These are phyloP conservation scores for Megacollybia platyphylla DNA, from an alignment of 1,284 basidiomycete species.

Conservation along the genomic window DNA sequence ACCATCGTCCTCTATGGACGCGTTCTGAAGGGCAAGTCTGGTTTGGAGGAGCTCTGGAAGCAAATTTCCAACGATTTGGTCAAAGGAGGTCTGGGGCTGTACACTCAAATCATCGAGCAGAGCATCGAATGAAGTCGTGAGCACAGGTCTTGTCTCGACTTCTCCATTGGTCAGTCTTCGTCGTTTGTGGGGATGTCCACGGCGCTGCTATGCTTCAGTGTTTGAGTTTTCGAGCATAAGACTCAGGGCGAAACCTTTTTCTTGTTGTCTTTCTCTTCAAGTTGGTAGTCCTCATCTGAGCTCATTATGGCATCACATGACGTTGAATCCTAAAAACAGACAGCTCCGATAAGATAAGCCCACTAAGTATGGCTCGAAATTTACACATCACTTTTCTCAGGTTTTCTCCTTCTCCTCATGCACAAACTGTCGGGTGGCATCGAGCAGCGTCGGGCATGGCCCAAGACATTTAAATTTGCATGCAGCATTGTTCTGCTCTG, in stretches of 20 bases:
- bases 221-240: not conserved
- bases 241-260: not conserved
- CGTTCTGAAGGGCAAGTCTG: constrained; percentile 15
- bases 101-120: not conserved
- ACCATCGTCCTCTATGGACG: constrained; percentile 16
- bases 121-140: not conserved
- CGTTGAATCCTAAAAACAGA: not conserved
- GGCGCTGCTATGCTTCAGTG: not conserved
- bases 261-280: not conserved
- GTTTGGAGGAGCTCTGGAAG: constrained; percentile 20
- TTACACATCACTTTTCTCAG: too few species aligned
- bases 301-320: not conserved
- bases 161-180: not conserved
- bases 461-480: not conserved
- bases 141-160: not conserved
- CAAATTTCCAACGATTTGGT: constrained; percentile 11
- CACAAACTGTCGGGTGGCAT: not conserved
- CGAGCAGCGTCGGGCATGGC: not conserved
- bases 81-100: constrained; percentile 5
- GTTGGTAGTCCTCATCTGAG: not conserved
- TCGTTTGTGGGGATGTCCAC: not conserved
- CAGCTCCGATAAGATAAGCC: not conserved
- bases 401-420: not conserved
- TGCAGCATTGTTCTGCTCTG: not conserved
- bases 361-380: not conserved